These are phyloP conservation scores for Wickerhamomyces queroliae DNA, from an alignment of 805 yeast genomes.

Conservation along the genomic window DNA sequence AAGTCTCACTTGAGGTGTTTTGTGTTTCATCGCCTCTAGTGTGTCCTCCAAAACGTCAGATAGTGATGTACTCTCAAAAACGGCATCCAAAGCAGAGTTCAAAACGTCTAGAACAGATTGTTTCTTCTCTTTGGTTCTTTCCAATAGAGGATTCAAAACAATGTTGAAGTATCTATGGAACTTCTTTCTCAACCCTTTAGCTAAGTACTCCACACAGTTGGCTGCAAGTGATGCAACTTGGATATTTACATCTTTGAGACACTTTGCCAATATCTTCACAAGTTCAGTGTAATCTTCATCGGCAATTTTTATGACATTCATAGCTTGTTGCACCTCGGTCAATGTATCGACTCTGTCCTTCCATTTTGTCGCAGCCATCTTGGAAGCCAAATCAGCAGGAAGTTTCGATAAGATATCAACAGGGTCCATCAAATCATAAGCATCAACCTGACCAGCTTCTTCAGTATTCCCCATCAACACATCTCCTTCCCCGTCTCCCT, in stretches of 20 bases:
- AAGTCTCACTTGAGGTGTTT: slow-evolving; percentile 76
- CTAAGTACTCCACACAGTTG: slow-evolving; percentile 52
- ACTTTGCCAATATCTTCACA: slow-evolving; percentile 57
- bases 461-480: slow-evolving; percentile 24
- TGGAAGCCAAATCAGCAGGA: slow-evolving; percentile 53
- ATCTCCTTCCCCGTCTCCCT: slow-evolving; percentile 13
- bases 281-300: slow-evolving; percentile 62
- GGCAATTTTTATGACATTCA: slow-evolving; percentile 49
- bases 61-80: slow-evolving; percentile 46
- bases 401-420: slow-evolving; percentile 59
- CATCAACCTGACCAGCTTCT: slow-evolving; percentile 38
- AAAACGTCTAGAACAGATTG: slow-evolving; percentile 69
- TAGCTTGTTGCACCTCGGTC: slow-evolving; percentile 47
- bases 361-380: slow-evolving; percentile 71
- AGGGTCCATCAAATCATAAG: slow-evolving; percentile 67
- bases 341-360: slow-evolving; percentile 85
- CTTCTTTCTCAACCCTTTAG: slow-evolving; percentile 54
- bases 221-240: slow-evolving; percentile 82
- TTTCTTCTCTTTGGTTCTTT: slow-evolving; percentile 86
- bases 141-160: slow-evolving; percentile 60
- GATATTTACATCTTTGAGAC: slow-evolving; percentile 83
- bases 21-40: slow-evolving; percentile 57
- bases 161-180: slow-evolving; percentile 50
- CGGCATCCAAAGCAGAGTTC: slow-evolving; percentile 56
- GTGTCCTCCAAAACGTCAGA: slow-evolving; percentile 55